phyloP scores from a whole-genome alignment of 2,329 filamentous ascomycete genomes.

The Aspergillus ruber region DNA sequence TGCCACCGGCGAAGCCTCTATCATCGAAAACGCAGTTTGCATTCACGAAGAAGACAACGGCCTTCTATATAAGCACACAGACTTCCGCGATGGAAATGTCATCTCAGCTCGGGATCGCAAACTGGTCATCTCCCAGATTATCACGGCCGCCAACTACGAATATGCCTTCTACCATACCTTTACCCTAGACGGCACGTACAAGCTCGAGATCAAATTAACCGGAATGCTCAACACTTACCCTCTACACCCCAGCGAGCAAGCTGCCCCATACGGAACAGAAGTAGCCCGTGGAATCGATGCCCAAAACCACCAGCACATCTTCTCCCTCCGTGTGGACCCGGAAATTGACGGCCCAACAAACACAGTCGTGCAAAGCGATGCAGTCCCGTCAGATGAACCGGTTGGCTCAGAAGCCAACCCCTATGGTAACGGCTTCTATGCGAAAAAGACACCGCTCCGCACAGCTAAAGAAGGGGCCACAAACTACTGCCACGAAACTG shows the following conservation, averaged over 20 bases:
- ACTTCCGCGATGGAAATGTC: slow-evolving; percentile 79
- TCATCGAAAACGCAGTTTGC: slow-evolving; percentile 17
- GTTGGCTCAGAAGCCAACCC: slow-evolving; percentile 62
- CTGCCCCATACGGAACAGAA: slow-evolving; percentile 78
- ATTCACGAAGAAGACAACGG: slow-evolving; percentile 27
- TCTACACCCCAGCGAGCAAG: slow-evolving; percentile 70
- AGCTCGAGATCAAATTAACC: slow-evolving; percentile 82
- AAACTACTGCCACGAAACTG: slow-evolving; percentile 47
- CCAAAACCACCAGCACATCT: slow-evolving; percentile 91
- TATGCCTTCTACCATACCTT: slow-evolving; percentile 82
- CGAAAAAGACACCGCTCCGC: slow-evolving; percentile 35
- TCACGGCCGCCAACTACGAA: slow-evolving; percentile 92
- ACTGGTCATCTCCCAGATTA: slow-evolving; percentile 80
- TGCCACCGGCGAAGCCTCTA: slow-evolving; percentile 15
- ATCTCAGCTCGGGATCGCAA: slow-evolving; percentile 81
- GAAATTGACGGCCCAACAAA: slow-evolving; percentile 79
- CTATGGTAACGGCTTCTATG: slow-evolving; percentile 57
- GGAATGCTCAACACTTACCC: slow-evolving; percentile 87
- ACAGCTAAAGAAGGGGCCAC: slow-evolving; percentile 43
- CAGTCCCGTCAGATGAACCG: slow-evolving; percentile 44
- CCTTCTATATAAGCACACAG: slow-evolving; percentile 63
- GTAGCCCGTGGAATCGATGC: slow-evolving; percentile 84
- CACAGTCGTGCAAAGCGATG: slow-evolving; percentile 51
- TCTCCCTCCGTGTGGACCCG: slow-evolving; percentile 78
- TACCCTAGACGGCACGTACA: slow-evolving; percentile 82